Evolutionary conservation across 176 grass and related monocot genomes (phyloP).

Genomic region (Avena sativa): DNA sequence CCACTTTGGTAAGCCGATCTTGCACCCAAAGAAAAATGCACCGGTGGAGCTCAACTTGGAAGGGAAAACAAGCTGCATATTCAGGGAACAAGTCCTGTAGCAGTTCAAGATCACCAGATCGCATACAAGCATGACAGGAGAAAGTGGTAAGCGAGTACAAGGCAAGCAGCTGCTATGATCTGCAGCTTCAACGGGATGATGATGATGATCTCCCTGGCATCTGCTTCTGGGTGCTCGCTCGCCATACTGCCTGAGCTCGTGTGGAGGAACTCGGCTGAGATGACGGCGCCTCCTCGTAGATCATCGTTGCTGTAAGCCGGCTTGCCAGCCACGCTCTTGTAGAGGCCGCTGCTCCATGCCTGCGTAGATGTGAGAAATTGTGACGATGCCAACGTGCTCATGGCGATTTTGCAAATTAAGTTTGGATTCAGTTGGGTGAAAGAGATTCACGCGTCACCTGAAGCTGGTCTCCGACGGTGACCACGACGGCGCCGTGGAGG

Average conservation of each 20-base stretch:
- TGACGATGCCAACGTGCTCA: not conserved
- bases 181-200: conserved; percentile 53
- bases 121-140: conserved; percentile 35
- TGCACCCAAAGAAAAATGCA: not conserved
- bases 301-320: conserved; percentile 44
- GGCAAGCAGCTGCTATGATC: conserved; percentile 51
- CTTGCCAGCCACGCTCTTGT: conserved; percentile 57
- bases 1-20: no score
- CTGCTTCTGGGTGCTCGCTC: not conserved
- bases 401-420: not conserved
- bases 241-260: not conserved
- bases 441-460: conserved; percentile 69
- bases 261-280: conserved; percentile 49
- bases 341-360: conserved; percentile 53
- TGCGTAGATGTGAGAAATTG: conserved; percentile 26
- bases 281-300: conserved; percentile 4
- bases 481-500: conserved; percentile 45
- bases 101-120: conserved; percentile 15
- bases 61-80: not conserved
- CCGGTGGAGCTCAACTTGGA: not conserved
- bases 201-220: not conserved
- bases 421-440: no score
- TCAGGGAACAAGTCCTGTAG: not conserved
- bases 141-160: conserved; percentile 51
- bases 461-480: conserved; percentile 67